Conservation (phyloP, 129 eudicot genomes). For the Pulicaria dysenterica region DNA sequence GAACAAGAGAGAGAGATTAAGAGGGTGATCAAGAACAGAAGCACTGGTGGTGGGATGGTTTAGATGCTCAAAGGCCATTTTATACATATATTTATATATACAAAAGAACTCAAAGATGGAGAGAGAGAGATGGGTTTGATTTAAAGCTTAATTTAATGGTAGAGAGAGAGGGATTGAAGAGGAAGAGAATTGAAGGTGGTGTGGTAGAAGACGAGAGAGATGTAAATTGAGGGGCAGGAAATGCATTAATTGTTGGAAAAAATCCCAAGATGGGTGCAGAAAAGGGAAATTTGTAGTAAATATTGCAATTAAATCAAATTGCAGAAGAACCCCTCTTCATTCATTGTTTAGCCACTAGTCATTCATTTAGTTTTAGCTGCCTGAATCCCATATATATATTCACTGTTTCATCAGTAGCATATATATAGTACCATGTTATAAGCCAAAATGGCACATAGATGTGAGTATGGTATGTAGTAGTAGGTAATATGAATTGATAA, state of each 20-base stretch:
- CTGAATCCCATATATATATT: conserved; percentile 6
- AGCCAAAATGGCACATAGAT: conserved; percentile 25
- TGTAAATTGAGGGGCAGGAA: conserved; percentile 67
- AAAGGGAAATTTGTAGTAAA: conserved; percentile 62
- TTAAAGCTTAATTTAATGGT: conserved; percentile 47
- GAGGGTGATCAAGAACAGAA: conserved; percentile 34
- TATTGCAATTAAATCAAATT: conserved; percentile 53
- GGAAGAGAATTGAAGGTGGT: conserved; percentile 42
- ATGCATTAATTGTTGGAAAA: conserved; percentile 64
- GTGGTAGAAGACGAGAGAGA: conserved; percentile 54
- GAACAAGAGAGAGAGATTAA: conserved; percentile 29
- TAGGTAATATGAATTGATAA: conserved; percentile 41
- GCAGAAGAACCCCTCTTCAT: conserved; percentile 56
- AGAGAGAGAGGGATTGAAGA: conserved; percentile 29
- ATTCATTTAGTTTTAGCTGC: conserved; percentile 32
- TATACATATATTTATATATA: conserved; percentile 41
- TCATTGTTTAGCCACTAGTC: conserved; percentile 54
- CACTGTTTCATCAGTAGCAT: conserved; percentile 10
- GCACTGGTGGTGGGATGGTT: conserved; percentile 47
- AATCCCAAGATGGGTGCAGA: conserved; percentile 56
- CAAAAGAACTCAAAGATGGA: conserved; percentile 43
- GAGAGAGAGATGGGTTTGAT: conserved; percentile 45
- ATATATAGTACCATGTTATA: conserved; percentile 37
- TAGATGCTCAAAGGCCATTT: conserved; percentile 53
- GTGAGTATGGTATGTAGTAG: conserved; percentile 31